phyloP scores from a whole-genome alignment of 2,329 filamentous ascomycete species.

The Arthrobotrys megalospora region DNA sequence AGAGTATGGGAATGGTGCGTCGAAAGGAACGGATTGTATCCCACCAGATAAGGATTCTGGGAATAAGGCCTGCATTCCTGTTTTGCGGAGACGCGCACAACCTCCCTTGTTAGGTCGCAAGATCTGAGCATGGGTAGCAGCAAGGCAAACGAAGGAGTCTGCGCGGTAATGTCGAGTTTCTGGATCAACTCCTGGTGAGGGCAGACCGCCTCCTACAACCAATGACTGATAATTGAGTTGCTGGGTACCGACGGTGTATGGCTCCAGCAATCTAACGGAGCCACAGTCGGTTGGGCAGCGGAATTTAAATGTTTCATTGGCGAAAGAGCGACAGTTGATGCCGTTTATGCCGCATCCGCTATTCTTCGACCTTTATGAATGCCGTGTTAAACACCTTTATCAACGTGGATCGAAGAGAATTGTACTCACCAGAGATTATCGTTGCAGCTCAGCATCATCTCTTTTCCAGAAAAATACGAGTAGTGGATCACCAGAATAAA shows the following conservation, averaged over 20 bases:
- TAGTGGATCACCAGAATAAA: slow-evolving; percentile 79
- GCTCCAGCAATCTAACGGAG: slow-evolving; percentile 76
- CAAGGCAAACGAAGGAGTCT: slow-evolving; percentile 88
- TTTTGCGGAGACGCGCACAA: slow-evolving; percentile 83
- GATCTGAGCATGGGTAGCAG: slow-evolving; percentile 86
- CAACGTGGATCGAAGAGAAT: slow-evolving; percentile 60
- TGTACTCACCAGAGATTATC: slow-evolving; percentile 76
- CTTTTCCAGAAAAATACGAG: slow-evolving; percentile 73
- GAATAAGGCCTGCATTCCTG: slow-evolving; percentile 78
- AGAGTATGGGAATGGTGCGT: slow-evolving; percentile 89
- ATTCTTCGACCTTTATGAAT: slow-evolving; percentile 68
- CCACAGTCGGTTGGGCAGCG: slow-evolving; percentile 81
- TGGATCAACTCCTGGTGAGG: slow-evolving; percentile 61
- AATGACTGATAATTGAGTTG: slow-evolving; percentile 76
- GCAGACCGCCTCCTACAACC: slow-evolving; percentile 77
- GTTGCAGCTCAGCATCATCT: slow-evolving; percentile 76
- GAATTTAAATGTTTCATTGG: slow-evolving; percentile 79
- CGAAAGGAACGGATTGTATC: slow-evolving; percentile 82
- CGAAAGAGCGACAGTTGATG: slow-evolving; percentile 81
- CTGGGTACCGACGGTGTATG: slow-evolving; percentile 80
- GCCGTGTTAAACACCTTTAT: slow-evolving; percentile 30
- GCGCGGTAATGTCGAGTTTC: slow-evolving; percentile 80
- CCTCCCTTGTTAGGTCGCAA: slow-evolving; percentile 80
- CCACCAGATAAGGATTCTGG: slow-evolving; percentile 78
- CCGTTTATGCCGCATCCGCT: slow-evolving; percentile 83